Conservation (phyloP, 164 flowering plant species). For the Chimonanthus praecox region DNA sequence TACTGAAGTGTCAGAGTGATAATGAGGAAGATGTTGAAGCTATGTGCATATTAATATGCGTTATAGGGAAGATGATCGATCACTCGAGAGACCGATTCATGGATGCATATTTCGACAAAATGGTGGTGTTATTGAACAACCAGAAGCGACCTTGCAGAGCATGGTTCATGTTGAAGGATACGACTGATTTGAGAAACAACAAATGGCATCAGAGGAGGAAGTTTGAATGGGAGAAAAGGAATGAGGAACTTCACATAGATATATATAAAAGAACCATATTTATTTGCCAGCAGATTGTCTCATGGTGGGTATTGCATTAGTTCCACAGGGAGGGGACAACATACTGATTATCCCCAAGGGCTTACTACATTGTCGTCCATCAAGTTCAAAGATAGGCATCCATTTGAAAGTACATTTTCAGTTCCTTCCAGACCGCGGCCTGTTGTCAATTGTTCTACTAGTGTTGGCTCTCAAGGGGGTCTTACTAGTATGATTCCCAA, state of each 20-base stretch:
- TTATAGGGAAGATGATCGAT: conserved; percentile 91
- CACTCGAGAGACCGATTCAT: conserved; percentile 67
- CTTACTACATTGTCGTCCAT: conserved; percentile 44
- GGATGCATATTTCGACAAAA: conserved; percentile 77
- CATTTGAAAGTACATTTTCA: conserved; percentile 46
- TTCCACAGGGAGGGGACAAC: conserved; percentile 48
- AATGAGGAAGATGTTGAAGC: conserved; percentile 91
- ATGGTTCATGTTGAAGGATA: conserved; percentile 87
- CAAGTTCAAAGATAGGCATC: conserved; percentile 55
- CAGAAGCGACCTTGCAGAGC: conserved; percentile 78
- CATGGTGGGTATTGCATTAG: conserved; percentile 41
- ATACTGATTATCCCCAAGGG: conserved; percentile 56
- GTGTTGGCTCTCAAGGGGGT: conserved; percentile 94
- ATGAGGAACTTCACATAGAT: conserved; percentile 92
- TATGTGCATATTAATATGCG: conserved; percentile 90
- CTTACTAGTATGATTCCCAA: conserved; percentile 80
- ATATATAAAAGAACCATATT: conserved; percentile 90
- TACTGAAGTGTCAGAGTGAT: conserved; percentile 57
- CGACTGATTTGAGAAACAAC: conserved; percentile 86
- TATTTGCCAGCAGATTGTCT: conserved; percentile 56
- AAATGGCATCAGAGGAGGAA: conserved; percentile 95
- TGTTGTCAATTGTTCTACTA: conserved; percentile 58
- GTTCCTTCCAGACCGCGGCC: conserved; percentile 69
- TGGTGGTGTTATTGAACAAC: conserved; percentile 57
- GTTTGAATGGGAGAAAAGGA: conserved; percentile 93